phyloP scores from a whole-genome alignment of 345 rosid genomes.

The Dimocarpus longan region DNA sequence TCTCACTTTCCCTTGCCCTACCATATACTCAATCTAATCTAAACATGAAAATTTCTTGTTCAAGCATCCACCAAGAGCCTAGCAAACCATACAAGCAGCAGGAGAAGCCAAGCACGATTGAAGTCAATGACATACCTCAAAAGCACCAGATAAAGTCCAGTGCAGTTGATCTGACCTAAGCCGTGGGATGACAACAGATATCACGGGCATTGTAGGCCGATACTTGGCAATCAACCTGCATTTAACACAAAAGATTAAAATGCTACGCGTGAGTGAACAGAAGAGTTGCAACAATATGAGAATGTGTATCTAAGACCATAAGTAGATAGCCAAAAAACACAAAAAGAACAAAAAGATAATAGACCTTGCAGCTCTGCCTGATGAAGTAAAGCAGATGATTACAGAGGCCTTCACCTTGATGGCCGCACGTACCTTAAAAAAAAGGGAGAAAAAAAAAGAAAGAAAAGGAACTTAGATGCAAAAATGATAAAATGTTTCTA shows the following conservation, averaged over 20 bases:
- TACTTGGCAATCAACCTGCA: slow-evolving; percentile 77
- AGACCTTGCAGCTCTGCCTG: slow-evolving; percentile 83
- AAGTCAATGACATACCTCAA: slow-evolving; percentile 46
- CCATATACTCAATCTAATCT: background rate
- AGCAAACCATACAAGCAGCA: background rate
- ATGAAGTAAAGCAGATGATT: slow-evolving; percentile 77
- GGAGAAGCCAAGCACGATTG: background rate
- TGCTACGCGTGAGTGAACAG: background rate
- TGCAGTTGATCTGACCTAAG: slow-evolving; percentile 67
- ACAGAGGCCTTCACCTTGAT: slow-evolving; percentile 81
- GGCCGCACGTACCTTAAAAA: slow-evolving; percentile 68
- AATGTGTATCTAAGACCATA: background rate
- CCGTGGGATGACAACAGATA: slow-evolving; percentile 78
- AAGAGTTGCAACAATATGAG: background rate
- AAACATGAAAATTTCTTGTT: background rate
- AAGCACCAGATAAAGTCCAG: slow-evolving; percentile 78
- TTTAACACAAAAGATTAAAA: background rate
- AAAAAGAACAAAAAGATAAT: background rate
- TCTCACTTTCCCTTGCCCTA: background rate
- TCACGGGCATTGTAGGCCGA: slow-evolving; percentile 78
- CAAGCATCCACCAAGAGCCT: background rate
- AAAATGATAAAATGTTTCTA: slow-evolving; percentile 3
- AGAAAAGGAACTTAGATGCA: slow-evolving; percentile 3
- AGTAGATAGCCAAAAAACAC: background rate
- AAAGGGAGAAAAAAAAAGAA: slow-evolving; percentile 3